Base-by-base conservation (phyloP, 2,329 filamentous ascomycete genomes). In the Arachnomyces sp. region DNA sequence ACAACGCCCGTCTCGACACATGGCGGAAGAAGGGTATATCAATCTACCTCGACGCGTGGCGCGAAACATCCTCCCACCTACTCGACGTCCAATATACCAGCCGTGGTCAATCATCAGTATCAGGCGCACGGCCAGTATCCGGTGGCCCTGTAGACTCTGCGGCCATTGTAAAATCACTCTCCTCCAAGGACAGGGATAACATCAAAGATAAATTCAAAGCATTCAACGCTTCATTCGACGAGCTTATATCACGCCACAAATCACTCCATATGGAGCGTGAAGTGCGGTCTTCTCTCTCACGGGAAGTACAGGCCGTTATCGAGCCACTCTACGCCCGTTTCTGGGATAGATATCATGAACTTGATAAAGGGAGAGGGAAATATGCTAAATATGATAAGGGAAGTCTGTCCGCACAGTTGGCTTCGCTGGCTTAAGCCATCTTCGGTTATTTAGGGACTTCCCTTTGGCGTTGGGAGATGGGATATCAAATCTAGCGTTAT, bases 371-470 rank as follows among this genome's bases (percentile, higher is more conserved):
- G 44, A 93, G 89, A 66, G 90, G 90, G 51, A 98, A 98, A 65
- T 94, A 96, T 64, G 88, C 94, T 60, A 95, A 94, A 68, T 96
- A 94, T 60, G 89, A 95, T 68, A 95, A 95, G 70, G 72, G 73
- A 31, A 77, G 79, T 35, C 81, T 98, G 54, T 78, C 83, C 34
- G 76, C 77, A 15, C 65, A 74, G 44, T 58, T 82, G 54, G 67
- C 71, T 25, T 25, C 20, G 20, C 9, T 25, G 20, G 20, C 20
- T 25, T 25, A 25, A 25, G 20, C 20, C 20, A 5, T 25, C 20
- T 25, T 25, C 9, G 20, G 20, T 25, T 25, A 25, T 25, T 25
- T 25, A 5, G 20, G 5, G 9, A 25, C 20, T 5, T 25, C n/a
- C n/a, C 9, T 25, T 25, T 25, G 20, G 20, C 9, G 20, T 25